A percentile compares a stretch with the other conserved stretches of the same genome.
Evolutionary conservation across 306 rosid genomes (phyloP).

Genomic region (Rosa persica): DNA sequence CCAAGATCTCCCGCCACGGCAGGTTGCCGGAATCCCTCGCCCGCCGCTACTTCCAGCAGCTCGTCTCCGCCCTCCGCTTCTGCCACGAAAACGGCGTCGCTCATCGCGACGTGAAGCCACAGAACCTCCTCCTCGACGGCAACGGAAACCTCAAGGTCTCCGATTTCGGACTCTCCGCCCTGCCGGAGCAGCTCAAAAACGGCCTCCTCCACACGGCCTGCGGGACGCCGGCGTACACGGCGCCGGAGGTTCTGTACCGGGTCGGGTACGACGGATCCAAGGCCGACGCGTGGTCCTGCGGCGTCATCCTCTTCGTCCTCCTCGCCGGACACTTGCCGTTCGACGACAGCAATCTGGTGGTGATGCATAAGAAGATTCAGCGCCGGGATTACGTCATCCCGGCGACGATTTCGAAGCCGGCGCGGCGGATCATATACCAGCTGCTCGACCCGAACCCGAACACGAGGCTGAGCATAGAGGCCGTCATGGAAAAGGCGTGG

Average conservation of each 20-base stretch:
- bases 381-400: slow-evolving; percentile 65
- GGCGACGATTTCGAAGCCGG: slow-evolving; percentile 53
- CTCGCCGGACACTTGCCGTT: slow-evolving; percentile 78
- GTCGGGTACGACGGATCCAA: slow-evolving; percentile 69
- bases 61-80: slow-evolving; percentile 67
- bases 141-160: slow-evolving; percentile 71
- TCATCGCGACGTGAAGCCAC: slow-evolving; percentile 90
- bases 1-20: slow-evolving; percentile 53
- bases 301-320: slow-evolving; percentile 66
- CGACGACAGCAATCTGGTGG: slow-evolving; percentile 54
- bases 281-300: slow-evolving; percentile 96
- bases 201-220: slow-evolving; percentile 87
- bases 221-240: slow-evolving; percentile 87
- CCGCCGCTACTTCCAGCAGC: slow-evolving; percentile 69
- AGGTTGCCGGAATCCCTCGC: slow-evolving; percentile 46
- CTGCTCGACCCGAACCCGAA: slow-evolving; percentile 79
- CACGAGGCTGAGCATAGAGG: slow-evolving; percentile 48
- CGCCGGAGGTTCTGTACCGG: slow-evolving; percentile 73
- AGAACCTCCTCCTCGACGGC: slow-evolving; percentile 72
- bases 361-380: slow-evolving; percentile 59
- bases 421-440: slow-evolving; percentile 48
- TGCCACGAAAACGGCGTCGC: slow-evolving; percentile 81
- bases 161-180: slow-evolving; percentile 86
- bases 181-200: slow-evolving; percentile 70
- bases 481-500: slow-evolving; percentile 46